Conservation (phyloP, 257 asterid genomes). For the Leptodermis oblonga region DNA sequence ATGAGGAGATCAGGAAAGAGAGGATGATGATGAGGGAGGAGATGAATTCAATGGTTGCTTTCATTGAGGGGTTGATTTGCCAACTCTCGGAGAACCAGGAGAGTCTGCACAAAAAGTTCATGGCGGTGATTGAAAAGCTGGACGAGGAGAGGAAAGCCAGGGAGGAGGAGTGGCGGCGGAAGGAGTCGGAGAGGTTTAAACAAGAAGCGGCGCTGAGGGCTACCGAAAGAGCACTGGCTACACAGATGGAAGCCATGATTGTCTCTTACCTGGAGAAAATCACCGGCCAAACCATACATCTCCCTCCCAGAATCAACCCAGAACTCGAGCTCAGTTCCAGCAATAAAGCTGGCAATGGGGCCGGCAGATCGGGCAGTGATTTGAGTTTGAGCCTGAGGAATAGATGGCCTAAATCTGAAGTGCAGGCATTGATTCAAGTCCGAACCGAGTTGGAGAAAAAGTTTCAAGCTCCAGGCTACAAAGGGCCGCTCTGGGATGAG, state of each 20-base stretch:
- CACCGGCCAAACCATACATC: slow-evolving; percentile 40
- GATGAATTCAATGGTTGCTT: slow-evolving; percentile 28
- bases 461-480: slow-evolving; percentile 15
- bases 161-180: slow-evolving; percentile 57
- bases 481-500: slow-evolving; percentile 26
- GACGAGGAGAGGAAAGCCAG: slow-evolving; percentile 46
- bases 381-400: background rate
- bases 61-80: slow-evolving; percentile 39
- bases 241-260: slow-evolving; percentile 43
- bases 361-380: background rate
- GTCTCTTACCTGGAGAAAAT: slow-evolving; percentile 54
- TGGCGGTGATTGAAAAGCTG: slow-evolving; percentile 46
- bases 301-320: slow-evolving; percentile 4
- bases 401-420: slow-evolving; percentile 36
- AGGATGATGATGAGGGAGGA: slow-evolving; percentile 21
- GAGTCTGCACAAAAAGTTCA: slow-evolving; percentile 36
- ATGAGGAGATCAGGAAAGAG: slow-evolving; percentile 19
- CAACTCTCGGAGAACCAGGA: slow-evolving; percentile 56
- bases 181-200: slow-evolving; percentile 36
- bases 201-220: slow-evolving; percentile 36
- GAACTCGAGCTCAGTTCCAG: background rate
- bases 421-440: slow-evolving; percentile 38
- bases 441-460: slow-evolving; percentile 27
- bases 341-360: too few species aligned
- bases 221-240: slow-evolving; percentile 38